These are phyloP conservation scores for Globisporangium canariense DNA, from an alignment of 352 stramenopile genomes.

Conservation along the genomic window DNA sequence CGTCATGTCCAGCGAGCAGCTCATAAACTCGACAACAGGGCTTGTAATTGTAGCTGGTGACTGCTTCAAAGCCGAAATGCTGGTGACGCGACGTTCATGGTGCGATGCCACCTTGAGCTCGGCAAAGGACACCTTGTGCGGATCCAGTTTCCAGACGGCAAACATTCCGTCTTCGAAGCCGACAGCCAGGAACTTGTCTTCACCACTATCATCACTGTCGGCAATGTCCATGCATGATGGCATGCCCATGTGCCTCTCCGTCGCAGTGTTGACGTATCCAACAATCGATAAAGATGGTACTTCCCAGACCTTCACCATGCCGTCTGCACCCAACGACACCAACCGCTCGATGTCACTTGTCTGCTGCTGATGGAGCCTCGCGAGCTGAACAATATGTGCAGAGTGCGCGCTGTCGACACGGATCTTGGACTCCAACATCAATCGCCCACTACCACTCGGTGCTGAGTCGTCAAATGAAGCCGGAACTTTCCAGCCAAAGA, in stretches of 20 bases:
- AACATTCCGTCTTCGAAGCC: slow-evolving; percentile 60
- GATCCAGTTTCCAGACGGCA: slow-evolving; percentile 31
- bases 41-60: background rate
- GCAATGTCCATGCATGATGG: slow-evolving; percentile 41
- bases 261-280: slow-evolving; percentile 35
- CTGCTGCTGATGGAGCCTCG: slow-evolving; percentile 6
- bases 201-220: background rate
- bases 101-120: slow-evolving; percentile 25
- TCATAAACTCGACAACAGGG: slow-evolving; percentile 28
- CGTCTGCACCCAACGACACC: slow-evolving; percentile 45
- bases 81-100: slow-evolving; percentile 45
- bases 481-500: slow-evolving; percentile 34
- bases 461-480: background rate
- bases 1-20: slow-evolving; percentile 61
- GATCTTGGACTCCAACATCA: slow-evolving; percentile 25
- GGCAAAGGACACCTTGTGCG: slow-evolving; percentile 18
- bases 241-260: slow-evolving; percentile 22
- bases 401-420: slow-evolving; percentile 32
- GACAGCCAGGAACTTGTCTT: slow-evolving; percentile 21
- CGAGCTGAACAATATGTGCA: slow-evolving; percentile 45
- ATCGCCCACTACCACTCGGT: slow-evolving; percentile 1
- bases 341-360: slow-evolving; percentile 11
- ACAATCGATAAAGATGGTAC: slow-evolving; percentile 33
- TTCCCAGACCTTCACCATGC: slow-evolving; percentile 63
- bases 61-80: slow-evolving; percentile 17